Base-by-base conservation (phyloP, 306 rosid species). In the Trifolium repens region DNA sequence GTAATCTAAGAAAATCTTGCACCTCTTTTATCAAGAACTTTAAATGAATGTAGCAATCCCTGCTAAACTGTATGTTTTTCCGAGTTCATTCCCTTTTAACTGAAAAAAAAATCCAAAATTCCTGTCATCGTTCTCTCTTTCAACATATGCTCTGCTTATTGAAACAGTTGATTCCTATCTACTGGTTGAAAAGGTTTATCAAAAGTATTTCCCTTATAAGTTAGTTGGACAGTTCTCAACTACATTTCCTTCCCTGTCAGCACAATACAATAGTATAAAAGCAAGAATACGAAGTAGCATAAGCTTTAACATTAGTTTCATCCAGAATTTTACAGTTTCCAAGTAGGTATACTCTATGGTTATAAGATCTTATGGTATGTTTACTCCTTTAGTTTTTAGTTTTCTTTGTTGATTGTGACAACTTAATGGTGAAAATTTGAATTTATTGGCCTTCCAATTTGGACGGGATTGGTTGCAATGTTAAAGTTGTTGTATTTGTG, bases 331-430 rank as follows among this genome's bases (percentile, higher is more conserved):
- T 24, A 17, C 32, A 16, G 34, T 12, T 32, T 80, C 30, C 74
- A 69, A 30, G 16, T 40, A 9, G 43, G 27, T 49, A 69, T 50
- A 26, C 55, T 15, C 9, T 8, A 26, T 26, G 22, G 66, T 55
- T 37, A 19, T 6, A 1, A 43, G 7, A 11, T 70, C 49, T 7
- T 27, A 27, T 50, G 22, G 9, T 9, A 53, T 17, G n/a, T 14
- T 32, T 32, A 32, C 5, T 32, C 4, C 35, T 32, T 32, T 65
- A 5, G 32, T 44, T 50, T 32, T 70, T 53, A 44, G 42, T 57
- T 79, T 79, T 8, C 10, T 53, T 63, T 53, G 19, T 76, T 67
- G 69, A 62, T 24, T 73, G 7, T 17, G 12, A 32, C 39, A 42
- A 24, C 63, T 43, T 22, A 9, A 5, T 40, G 4, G n/a, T 52